Base-by-base conservation (phyloP, 768 basidiomycete species). In the Lactifluus piperatus region DNA sequence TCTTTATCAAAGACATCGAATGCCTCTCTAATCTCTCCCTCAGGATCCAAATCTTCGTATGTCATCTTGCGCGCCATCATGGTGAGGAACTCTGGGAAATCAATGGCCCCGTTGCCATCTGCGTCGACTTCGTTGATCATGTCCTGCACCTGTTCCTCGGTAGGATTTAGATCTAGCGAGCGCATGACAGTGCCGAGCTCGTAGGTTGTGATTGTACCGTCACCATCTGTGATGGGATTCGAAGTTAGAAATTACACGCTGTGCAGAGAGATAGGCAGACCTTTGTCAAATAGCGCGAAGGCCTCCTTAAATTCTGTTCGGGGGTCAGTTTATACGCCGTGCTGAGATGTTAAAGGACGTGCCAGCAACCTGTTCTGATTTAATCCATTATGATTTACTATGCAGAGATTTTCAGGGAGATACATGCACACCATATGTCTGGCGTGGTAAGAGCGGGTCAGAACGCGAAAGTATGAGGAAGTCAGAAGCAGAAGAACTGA, bases 1-100 rank as follows among this genome's bases (percentile, higher is more conserved):
- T 97, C 91, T 81, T 91, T 94, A 74, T 97, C 94, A 68, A 97
- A 97, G 55, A 93, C 91, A 73, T 88, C 89, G 83, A 98, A 98
- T 26, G 95, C 95, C 77, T 94, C 91, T 71, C 83, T 85, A 73
- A 98, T 89, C 76, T 97, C 94, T 72, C 94, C 93, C 73, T 97
- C 92, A 66, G 82, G 82, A 70, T 94, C 93, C 24, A 88, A 89
- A 71, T 94, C 90, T 70, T 85, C n/a, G n/a, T n/a, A n/a, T n/a
- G n/a, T 84, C 88, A 92, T 92, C 76, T 90, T 90, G 66, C 88
- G 78, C 60, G 85, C 85, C 85, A 86, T 87, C 85, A 87, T 85
- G 46, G 84, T 85, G 62, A 88, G 76, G 75, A 91, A 92, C 72
- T 91, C 89, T 51, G 71, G 70, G 59, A 80, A 88, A 75, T 94